Evolutionary conservation across 768 basidiomycete species (phyloP), one percentile per base, ranked within the genome.

Genomic region (Omphalotus guepiniiformis): DNA sequence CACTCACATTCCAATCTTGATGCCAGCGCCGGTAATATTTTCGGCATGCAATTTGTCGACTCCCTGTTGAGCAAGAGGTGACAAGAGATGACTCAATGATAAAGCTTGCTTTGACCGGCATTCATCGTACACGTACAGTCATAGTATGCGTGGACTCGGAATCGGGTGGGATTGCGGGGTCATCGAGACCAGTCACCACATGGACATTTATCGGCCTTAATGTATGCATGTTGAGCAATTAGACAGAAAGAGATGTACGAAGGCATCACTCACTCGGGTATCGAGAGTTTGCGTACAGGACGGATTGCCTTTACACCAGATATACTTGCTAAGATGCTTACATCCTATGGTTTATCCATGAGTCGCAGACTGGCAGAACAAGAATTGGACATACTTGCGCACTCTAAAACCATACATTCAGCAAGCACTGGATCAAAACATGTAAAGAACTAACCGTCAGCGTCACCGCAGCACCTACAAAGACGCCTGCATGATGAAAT

Each of bases 1-100:
- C 18, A 53, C 76, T 61, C 46, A 79, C 78, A 86, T 78, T 51
- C 75, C 85, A 46, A 89, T 73, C 55, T 83, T 83, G 60, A 85
- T 68, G 2, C 84, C 84, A 30, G 72, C 72, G 13, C 87, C 85
- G 22, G 70, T 69, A 55, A 80, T 72, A 1, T 82, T 83, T 50
- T 73, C 56, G 3, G 80, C 79, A 57, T 87, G 84, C 18, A 84
- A 68, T 50, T 74, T 77, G 54, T 84, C 78, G 2, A 84, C 83
- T 16, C 81, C 78, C 78, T 80, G 42, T 22, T 30, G n/a, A n/a
- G n/a, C n/a, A n/a, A n/a, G n/a, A n/a, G n/a, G n/a, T n/a, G n/a
- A n/a, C n/a, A n/a, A n/a, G n/a, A n/a, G n/a, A n/a, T n/a, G n/a
- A n/a, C n/a, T n/a, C n/a, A n/a, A n/a, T n/a, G n/a, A n/a, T n/a